phyloP scores from a whole-genome alignment of 208 protist genomes.

The Trypanosoma avium region DNA sequence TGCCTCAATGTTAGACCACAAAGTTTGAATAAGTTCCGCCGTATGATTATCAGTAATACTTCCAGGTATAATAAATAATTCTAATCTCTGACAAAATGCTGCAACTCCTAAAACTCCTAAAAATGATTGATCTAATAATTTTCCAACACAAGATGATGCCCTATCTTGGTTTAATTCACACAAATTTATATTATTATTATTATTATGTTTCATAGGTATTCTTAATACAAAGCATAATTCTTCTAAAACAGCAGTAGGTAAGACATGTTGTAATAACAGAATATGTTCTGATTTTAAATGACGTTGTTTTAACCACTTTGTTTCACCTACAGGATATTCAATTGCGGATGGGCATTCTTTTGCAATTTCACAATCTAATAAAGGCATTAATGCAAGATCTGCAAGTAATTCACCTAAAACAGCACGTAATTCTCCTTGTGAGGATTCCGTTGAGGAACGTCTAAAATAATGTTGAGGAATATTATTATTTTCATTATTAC shows the following conservation, averaged over 20 bases:
- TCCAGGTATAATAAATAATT: constrained; percentile 48
- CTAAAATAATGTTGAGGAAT: not conserved
- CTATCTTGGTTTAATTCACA: no score
- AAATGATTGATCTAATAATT: constrained; percentile 38
- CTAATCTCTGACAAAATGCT: constrained; percentile 59
- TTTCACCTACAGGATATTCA: constrained; percentile 10
- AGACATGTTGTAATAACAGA: constrained; percentile 39
- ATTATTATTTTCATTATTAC: not conserved
- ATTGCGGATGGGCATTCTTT: constrained; percentile 23
- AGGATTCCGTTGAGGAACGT: constrained; percentile 30
- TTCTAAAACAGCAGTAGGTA: constrained; percentile 57
- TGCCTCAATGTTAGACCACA: constrained; percentile 57
- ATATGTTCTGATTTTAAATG: constrained; percentile 15
- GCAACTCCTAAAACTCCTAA: constrained; percentile 64
- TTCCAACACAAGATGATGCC: constrained; percentile 8
- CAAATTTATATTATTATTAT: not conserved
- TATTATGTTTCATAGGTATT: constrained; percentile 22
- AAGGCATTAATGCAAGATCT: constrained; percentile 62
- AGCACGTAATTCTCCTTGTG: constrained; percentile 64
- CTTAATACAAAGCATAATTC: constrained; percentile 52
- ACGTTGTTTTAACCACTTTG: constrained; percentile 17
- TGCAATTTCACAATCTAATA: constrained; percentile 28
- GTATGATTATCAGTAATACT: constrained; percentile 42
- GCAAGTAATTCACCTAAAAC: constrained; percentile 67
- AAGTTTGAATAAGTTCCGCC: constrained; percentile 33